Evolutionary conservation across 2,329 filamentous ascomycete species (phyloP), one percentile per base, ranked within the genome.

Genomic region (Phaeoacremonium minimum): DNA sequence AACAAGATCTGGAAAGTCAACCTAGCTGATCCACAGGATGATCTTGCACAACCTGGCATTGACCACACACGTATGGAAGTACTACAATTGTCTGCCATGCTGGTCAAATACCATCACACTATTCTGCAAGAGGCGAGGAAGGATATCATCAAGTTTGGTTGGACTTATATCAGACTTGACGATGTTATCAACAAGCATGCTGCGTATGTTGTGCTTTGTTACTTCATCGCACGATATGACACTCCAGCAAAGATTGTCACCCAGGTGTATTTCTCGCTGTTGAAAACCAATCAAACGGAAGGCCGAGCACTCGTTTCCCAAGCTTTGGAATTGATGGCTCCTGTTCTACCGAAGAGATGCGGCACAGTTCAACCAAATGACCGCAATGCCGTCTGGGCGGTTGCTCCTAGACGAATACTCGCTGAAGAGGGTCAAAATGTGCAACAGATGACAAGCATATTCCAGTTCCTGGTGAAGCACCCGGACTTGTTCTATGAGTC

Each of bases 181-280:
- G 93, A 99, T 59, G 87, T 95, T 39, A 95, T 98, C 67, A 98
- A 97, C 69, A 98, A 98, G 61, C 93, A 97, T 58, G 93, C 91
- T 1, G 90, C 93, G 4, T 98, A 98, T 52, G 91, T 96, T 5
- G 80, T 98, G 6, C 94, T 98, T 43, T 89, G 87, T 4, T 98
- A 96, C 61, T 98, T 98, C 66, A 96, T 98, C 50, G 87, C 88
- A 1, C 86, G 94, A 46, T 98, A 95, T 55, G 94, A 98, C 50
- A 97, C 93, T 0, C 94, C 93, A 0, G 76, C 87, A 11, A 98
- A 97, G 73, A 97, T 98, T 38, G 89, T 93, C 4, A 85, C 86
- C 15, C 91, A 97, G 58, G 90, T 98, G 15, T 98, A 98, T 55
- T 83, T 93, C 46, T 89, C 89, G 3, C 72, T 98, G 13, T 67